Percentiles rank a stretch among this genome's conserved stretches.
Evolutionary conservation across 2,329 filamentous ascomycete genomes (phyloP).

Genomic region (Pyricularia grisea): DNA sequence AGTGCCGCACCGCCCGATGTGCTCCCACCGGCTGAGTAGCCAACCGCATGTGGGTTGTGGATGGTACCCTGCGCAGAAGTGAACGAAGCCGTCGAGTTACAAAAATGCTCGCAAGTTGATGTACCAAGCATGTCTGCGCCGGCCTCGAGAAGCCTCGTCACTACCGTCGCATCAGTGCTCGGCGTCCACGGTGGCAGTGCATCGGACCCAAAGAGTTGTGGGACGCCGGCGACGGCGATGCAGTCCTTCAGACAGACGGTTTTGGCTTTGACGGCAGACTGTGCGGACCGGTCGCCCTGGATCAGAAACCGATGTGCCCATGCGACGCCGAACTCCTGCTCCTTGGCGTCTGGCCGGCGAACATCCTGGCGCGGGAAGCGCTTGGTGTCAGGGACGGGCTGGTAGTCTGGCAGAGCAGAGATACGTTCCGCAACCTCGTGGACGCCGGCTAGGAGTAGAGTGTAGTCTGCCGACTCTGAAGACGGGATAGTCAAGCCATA

Average conservation of each 20-base stretch:
- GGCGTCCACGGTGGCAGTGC: constrained; percentile 39
- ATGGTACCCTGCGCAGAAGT: constrained; percentile 35
- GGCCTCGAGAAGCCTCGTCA: constrained; percentile 38
- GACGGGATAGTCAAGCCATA: constrained; percentile 26
- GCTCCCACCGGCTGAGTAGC: constrained; percentile 39
- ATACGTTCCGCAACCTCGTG: constrained; percentile 40
- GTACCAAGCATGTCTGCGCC: constrained; percentile 41
- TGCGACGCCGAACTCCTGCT: constrained; percentile 35
- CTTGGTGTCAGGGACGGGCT: constrained; percentile 27
- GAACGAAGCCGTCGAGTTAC: constrained; percentile 36
- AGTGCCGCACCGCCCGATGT: constrained; percentile 36
- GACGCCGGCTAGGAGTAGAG: constrained; percentile 37
- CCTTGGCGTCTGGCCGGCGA: constrained; percentile 25
- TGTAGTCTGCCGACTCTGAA: constrained; percentile 31
- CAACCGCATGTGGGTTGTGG: constrained; percentile 31
- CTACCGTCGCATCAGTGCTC: constrained; percentile 41
- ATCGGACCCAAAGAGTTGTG: constrained; percentile 42
- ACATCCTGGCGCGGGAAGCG: constrained; percentile 35
- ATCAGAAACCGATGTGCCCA: constrained; percentile 43
- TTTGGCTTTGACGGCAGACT: constrained; percentile 26
- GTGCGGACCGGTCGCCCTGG: constrained; percentile 17
- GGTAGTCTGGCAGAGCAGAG: constrained; percentile 34
- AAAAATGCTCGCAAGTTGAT: constrained; percentile 43
- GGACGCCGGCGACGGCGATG: constrained; percentile 42
- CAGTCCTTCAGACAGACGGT: constrained; percentile 44